Percentiles rank a stretch among this genome's conserved stretches.
Conservation (phyloP, 257 asterid species). For the Agastache rugosa region DNA sequence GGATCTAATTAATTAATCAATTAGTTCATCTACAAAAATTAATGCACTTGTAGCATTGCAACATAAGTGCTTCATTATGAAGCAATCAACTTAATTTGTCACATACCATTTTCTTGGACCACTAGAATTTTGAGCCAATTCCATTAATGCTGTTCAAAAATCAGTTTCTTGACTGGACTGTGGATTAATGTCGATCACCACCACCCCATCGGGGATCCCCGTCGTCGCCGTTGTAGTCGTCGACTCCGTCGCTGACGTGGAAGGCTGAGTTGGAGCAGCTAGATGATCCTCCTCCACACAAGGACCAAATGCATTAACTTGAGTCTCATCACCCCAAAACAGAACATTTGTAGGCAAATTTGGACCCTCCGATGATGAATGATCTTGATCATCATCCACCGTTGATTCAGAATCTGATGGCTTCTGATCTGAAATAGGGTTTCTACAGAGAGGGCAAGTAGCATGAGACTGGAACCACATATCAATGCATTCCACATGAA, state of each 20-base stretch:
- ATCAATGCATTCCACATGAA: slow-evolving; percentile 82
- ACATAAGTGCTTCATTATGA: background rate
- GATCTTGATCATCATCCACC: slow-evolving; percentile 40
- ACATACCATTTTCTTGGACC: slow-evolving; percentile 36
- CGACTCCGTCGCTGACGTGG: slow-evolving; percentile 22
- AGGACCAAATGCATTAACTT: slow-evolving; percentile 58
- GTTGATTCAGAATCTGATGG: slow-evolving; percentile 36
- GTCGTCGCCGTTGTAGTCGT: background rate
- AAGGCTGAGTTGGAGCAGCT: slow-evolving; percentile 25
- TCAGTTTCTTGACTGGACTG: slow-evolving; percentile 60
- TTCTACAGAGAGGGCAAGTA: slow-evolving; percentile 85
- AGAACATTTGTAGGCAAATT: slow-evolving; percentile 75
- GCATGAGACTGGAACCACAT: slow-evolving; percentile 88
- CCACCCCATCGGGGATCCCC: slow-evolving; percentile 38
- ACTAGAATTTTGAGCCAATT: background rate
- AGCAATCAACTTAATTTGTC: slow-evolving; percentile 2
- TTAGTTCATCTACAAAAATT: too few species aligned
- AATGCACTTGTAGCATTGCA: background rate
- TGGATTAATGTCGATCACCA: slow-evolving; percentile 59
- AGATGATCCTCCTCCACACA: slow-evolving; percentile 48
- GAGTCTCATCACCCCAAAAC: slow-evolving; percentile 75
- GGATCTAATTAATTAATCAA: too few species aligned
- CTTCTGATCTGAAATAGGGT: slow-evolving; percentile 28
- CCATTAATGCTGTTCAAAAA: slow-evolving; percentile 49
- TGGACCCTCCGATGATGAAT: slow-evolving; percentile 46